Conservation (phyloP, 192 early-diverging fungal species). For the Chytriomyces sp. region DNA sequence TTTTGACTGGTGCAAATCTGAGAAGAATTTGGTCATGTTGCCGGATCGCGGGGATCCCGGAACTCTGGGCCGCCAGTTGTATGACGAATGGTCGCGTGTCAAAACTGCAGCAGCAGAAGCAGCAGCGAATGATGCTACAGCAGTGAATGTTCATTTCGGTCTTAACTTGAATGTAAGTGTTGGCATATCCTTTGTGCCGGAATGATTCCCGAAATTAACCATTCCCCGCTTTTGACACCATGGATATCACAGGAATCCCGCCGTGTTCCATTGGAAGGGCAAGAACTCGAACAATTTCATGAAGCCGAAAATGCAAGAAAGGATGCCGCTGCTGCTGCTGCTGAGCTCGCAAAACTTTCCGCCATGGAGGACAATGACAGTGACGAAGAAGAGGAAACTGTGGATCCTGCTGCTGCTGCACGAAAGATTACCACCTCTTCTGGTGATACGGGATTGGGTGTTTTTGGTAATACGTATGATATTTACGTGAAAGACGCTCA, state of each 20-base stretch:
- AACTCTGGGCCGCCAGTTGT: slow-evolving; percentile 71
- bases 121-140: slow-evolving; percentile 3
- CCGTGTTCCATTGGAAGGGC: slow-evolving; percentile 83
- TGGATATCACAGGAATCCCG: slow-evolving; percentile 13
- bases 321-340: slow-evolving; percentile 53
- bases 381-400: slow-evolving; percentile 61
- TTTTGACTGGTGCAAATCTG: slow-evolving; percentile 65
- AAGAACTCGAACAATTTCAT: slow-evolving; percentile 76
- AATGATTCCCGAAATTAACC: too few species aligned
- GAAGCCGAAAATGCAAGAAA: slow-evolving; percentile 69
- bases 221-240: too few species aligned
- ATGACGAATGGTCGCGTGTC: slow-evolving; percentile 63
- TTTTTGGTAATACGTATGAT: slow-evolving; percentile 70
- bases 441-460: slow-evolving; percentile 34
- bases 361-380: slow-evolving; percentile 77
- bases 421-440: background rate
- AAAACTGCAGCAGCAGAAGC: background rate
- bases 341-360: slow-evolving; percentile 63
- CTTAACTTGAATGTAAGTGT: slow-evolving; percentile 19
- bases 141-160: slow-evolving; percentile 37
- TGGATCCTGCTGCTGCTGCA: slow-evolving; percentile 42
- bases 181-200: too few species aligned
- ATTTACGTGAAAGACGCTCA: slow-evolving; percentile 82
- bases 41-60: slow-evolving; percentile 77
- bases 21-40: slow-evolving; percentile 72